phyloP scores from a whole-genome alignment of 2,329 filamentous ascomycete species.

The Podosphaera aphanis region DNA sequence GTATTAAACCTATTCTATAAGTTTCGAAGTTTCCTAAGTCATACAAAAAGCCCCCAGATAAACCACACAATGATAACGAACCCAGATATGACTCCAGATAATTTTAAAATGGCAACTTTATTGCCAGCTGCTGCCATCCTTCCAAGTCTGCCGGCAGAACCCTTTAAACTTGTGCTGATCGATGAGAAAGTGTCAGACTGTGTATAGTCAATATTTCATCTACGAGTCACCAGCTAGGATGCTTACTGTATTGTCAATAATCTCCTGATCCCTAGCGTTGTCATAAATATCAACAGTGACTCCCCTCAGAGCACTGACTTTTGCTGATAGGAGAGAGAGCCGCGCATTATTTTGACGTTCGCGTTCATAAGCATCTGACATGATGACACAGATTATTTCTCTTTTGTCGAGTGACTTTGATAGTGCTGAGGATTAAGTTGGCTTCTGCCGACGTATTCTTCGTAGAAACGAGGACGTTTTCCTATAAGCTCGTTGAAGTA shows the following conservation, averaged over 20 bases:
- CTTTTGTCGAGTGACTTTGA: neutral
- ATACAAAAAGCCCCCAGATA: slow-evolving; percentile 15
- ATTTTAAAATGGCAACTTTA: slow-evolving; percentile 72
- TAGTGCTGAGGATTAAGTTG: neutral
- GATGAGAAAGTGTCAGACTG: slow-evolving; percentile 78
- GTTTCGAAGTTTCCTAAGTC: neutral
- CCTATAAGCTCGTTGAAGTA: neutral
- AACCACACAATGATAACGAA: slow-evolving; percentile 52
- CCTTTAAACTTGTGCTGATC: slow-evolving; percentile 62
- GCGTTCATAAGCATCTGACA: slow-evolving; percentile 59
- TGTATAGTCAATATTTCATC: neutral
- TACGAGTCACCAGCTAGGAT: neutral
- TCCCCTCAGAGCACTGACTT: slow-evolving; percentile 76
- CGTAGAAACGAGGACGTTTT: neutral
- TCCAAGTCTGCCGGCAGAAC: slow-evolving; percentile 58
- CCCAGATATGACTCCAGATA: slow-evolving; percentile 61
- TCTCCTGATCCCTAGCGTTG: slow-evolving; percentile 66
- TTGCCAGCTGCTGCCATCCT: slow-evolving; percentile 84
- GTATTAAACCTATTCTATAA: neutral
- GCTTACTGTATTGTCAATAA: slow-evolving; percentile 68
- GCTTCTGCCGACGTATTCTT: neutral
- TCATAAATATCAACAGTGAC: slow-evolving; percentile 98
- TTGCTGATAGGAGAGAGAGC: slow-evolving; percentile 70
- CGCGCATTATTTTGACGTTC: slow-evolving; percentile 86
- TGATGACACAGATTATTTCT: slow-evolving; percentile 16